These are phyloP conservation scores for Arachis hypogaea DNA, from an alignment of 306 rosid species.

Conservation along the genomic window DNA sequence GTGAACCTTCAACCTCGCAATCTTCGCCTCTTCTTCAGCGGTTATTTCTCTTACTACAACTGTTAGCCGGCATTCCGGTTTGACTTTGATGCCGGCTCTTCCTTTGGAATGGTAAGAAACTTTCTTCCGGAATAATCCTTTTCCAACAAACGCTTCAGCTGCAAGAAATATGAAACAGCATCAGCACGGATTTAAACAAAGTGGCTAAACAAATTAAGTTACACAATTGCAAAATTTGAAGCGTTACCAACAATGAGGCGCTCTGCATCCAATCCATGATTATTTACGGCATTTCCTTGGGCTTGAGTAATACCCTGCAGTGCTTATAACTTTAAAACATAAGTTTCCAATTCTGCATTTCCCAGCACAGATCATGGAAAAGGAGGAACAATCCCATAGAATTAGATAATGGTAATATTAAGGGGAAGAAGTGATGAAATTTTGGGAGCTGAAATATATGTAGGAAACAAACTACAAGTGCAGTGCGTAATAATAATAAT, in stretches of 20 bases:
- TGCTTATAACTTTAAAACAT: conserved; percentile 3
- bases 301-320: conserved; percentile 91
- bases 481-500: not conserved
- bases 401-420: conserved; percentile 2
- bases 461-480: not conserved
- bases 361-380: conserved; percentile 6
- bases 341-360: conserved; percentile 6
- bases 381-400: not conserved
- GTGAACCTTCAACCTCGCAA: too few species aligned
- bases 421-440: conserved; percentile 16
- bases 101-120: too few species aligned
- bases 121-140: too few species aligned
- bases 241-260: conserved; percentile 83
- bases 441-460: not conserved
- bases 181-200: conserved; percentile 34
- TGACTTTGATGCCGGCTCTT: too few species aligned
- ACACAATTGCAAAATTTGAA: not conserved
- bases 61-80: too few species aligned
- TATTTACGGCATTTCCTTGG: conserved; percentile 87
- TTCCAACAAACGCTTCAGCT: conserved; percentile 70
- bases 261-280: conserved; percentile 83
- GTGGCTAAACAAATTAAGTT: conserved; percentile 20
- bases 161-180: conserved; percentile 27
- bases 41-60: too few species aligned
- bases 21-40: too few species aligned